Evolutionary conservation across 2,329 filamentous ascomycete species (phyloP).

Genomic region (Neospermospora avenae): DNA sequence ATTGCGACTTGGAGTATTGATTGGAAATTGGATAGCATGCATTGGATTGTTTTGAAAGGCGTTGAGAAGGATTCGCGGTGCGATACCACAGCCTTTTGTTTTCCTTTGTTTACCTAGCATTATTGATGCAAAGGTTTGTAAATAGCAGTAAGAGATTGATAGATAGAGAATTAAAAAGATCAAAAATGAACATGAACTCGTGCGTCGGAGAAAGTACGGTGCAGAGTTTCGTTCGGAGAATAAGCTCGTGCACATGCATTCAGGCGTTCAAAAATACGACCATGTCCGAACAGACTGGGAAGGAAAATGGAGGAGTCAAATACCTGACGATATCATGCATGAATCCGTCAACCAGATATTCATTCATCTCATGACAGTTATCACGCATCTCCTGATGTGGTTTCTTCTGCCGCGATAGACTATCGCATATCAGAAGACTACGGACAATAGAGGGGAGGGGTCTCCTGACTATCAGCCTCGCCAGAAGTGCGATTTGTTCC

Average conservation of each 20-base stretch:
- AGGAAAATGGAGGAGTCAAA: background rate
- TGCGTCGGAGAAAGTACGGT: background rate
- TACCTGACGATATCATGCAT: background rate
- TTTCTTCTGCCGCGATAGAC: background rate
- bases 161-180: conserved; percentile 1
- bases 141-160: background rate
- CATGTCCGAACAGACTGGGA: background rate
- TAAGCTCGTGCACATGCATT: no score
- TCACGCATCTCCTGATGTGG: background rate
- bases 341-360: background rate
- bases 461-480: background rate
- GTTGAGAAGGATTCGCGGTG: conserved; percentile 1
- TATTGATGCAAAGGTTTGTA: background rate
- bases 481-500: background rate
- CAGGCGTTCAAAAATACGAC: no score
- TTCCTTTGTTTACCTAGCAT: background rate
- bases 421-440: background rate
- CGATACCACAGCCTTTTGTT: conserved; percentile 11
- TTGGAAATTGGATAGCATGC: conserved; percentile 1
- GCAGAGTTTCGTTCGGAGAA: background rate
- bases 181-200: background rate
- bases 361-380: background rate
- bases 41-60: conserved; percentile 11
- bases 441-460: background rate
- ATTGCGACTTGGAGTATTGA: background rate